These are phyloP conservation scores for Gnetum montanum DNA, from an alignment of 75 land plant genomes.

Conservation along the genomic window DNA sequence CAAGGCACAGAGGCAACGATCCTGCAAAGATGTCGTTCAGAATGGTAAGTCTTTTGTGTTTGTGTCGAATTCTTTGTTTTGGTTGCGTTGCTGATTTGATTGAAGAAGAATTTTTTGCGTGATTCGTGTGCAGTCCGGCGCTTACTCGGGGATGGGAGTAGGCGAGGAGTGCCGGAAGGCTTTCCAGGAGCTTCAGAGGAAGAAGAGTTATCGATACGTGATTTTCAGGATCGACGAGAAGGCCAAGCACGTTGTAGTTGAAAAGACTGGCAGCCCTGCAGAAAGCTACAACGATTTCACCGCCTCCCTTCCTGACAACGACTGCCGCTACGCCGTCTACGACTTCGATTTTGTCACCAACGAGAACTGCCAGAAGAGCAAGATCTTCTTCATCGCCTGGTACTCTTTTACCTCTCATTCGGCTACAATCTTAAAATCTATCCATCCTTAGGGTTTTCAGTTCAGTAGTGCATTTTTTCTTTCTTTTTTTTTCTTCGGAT, in stretches of 20 bases:
- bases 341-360: conserved; percentile 41
- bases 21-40: conserved; percentile 1
- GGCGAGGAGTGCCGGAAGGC: conserved; percentile 26
- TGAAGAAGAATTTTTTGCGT: too few species aligned
- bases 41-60: conserved; percentile 1
- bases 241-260: conserved; percentile 30
- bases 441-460: too few species aligned
- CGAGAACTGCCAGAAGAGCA: conserved; percentile 47
- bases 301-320: conserved; percentile 33
- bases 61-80: neutral
- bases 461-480: too few species aligned
- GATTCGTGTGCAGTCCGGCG: conserved; percentile 29
- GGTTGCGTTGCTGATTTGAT: neutral
- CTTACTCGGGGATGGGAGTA: conserved; percentile 44
- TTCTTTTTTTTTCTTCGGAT: too few species aligned
- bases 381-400: conserved; percentile 51
- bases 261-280: conserved; percentile 28
- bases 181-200: conserved; percentile 36
- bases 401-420: neutral
- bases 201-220: conserved; percentile 36
- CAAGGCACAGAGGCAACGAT: neutral
- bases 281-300: conserved; percentile 37
- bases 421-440: too few species aligned
- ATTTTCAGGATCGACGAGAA: conserved; percentile 46
- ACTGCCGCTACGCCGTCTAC: conserved; percentile 40